phyloP scores from a whole-genome alignment of 179 eudicot genomes.

The Heliamphora pulchella region DNA sequence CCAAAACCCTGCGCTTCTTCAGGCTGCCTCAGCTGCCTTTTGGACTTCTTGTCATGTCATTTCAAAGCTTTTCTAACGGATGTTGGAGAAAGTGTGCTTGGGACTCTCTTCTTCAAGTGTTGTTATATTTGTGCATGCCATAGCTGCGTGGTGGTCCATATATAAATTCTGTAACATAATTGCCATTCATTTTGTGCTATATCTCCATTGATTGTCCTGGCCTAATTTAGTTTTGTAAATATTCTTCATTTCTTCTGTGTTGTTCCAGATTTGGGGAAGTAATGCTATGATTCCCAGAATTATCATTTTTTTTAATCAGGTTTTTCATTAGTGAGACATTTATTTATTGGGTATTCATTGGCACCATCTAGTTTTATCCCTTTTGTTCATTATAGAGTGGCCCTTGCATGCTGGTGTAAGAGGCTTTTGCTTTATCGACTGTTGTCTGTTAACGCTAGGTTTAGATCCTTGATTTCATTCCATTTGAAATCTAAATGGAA shows the following conservation, averaged over 20 bases:
- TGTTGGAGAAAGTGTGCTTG: constrained; percentile 12
- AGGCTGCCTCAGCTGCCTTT: constrained; percentile 90
- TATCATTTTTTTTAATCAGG: background rate
- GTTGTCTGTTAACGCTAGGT: too few species aligned
- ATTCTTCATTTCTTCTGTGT: constrained; percentile 10
- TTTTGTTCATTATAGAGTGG: too few species aligned
- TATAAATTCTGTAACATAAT: background rate
- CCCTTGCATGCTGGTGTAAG: too few species aligned
- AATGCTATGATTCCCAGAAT: background rate
- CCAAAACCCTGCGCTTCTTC: constrained; percentile 89
- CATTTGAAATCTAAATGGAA: too few species aligned
- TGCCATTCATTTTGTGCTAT: constrained; percentile 10
- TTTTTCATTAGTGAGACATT: too few species aligned
- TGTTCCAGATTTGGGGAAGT: background rate
- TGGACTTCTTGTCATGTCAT: constrained; percentile 91
- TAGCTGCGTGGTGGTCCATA: background rate
- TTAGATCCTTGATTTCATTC: too few species aligned
- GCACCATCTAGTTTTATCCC: too few species aligned
- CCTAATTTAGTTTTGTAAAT: constrained; percentile 17
- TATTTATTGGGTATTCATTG: too few species aligned
- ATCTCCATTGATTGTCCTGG: constrained; percentile 5
- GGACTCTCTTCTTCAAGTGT: background rate
- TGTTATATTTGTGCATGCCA: constrained; percentile 5
- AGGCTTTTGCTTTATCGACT: too few species aligned
- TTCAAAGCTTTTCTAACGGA: constrained; percentile 68